Percentiles rank a stretch among this genome's conserved stretches.
These are phyloP conservation scores for Pichia norvegensis DNA, from an alignment of 1,139 yeast genomes.

Conservation along the genomic window DNA sequence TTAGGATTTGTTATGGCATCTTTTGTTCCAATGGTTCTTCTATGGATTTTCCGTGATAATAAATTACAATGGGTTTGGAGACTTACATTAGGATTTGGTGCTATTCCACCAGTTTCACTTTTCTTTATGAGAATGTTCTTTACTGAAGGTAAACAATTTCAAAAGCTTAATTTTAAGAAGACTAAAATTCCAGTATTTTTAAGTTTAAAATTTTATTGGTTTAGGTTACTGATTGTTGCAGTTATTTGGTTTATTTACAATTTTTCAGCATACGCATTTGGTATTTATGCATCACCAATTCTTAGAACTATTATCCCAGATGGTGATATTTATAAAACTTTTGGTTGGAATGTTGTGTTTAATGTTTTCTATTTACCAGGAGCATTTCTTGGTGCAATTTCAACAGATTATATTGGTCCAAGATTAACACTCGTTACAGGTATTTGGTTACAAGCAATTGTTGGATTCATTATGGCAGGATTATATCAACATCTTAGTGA, in stretches of 20 bases:
- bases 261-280: slow-evolving; percentile 80
- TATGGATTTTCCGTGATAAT: slow-evolving; percentile 69
- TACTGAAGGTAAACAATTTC: slow-evolving; percentile 64
- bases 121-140: slow-evolving; percentile 71
- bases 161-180: slow-evolving; percentile 61
- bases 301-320: slow-evolving; percentile 53
- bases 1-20: slow-evolving; percentile 77
- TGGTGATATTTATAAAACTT: slow-evolving; percentile 58
- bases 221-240: slow-evolving; percentile 62
- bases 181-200: slow-evolving; percentile 60
- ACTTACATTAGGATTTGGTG: slow-evolving; percentile 81
- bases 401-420: slow-evolving; percentile 86
- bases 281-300: slow-evolving; percentile 70
- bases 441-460: slow-evolving; percentile 59
- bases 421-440: slow-evolving; percentile 69
- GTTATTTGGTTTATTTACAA: slow-evolving; percentile 88
- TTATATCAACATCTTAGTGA: slow-evolving; percentile 46
- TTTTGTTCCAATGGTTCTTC: slow-evolving; percentile 76
- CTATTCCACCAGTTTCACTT: slow-evolving; percentile 72
- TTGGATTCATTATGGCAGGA: slow-evolving; percentile 87
- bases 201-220: slow-evolving; percentile 76
- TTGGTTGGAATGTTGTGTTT: slow-evolving; percentile 90
- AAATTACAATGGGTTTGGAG: slow-evolving; percentile 87
- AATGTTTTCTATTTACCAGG: slow-evolving; percentile 89
- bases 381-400: slow-evolving; percentile 70